Percentiles rank a stretch among this genome's conserved stretches.
Conservation (phyloP, 2,329 filamentous ascomycete genomes). For the Paecilomyces dactylethromorphus region DNA sequence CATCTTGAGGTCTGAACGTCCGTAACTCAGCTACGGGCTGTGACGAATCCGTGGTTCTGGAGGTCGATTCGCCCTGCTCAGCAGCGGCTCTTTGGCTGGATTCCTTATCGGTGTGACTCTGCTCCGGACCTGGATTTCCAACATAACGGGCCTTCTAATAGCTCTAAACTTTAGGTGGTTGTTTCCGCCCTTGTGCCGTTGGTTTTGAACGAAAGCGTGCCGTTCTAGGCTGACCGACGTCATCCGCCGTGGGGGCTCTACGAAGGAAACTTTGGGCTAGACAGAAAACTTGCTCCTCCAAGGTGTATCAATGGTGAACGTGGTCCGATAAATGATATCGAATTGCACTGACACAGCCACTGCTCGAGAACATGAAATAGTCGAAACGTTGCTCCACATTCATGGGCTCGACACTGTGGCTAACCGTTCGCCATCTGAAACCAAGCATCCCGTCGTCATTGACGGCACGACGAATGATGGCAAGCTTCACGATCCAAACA, state of each 20-base stretch:
- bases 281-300: too few relatives aligned
- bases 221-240: not conserved
- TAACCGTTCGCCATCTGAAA: constrained; percentile 6
- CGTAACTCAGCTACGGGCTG: not conserved
- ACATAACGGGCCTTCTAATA: not conserved
- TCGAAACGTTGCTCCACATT: not conserved
- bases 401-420: constrained; percentile 9
- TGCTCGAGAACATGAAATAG: not conserved
- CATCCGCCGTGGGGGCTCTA: not conserved
- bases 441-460: not conserved
- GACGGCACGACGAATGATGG: constrained; percentile 23
- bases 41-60: not conserved
- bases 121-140: not conserved
- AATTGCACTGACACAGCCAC: not conserved
- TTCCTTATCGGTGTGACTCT: not conserved
- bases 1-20: not conserved
- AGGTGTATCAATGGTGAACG: not conserved
- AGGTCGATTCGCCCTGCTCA: not conserved
- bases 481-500: constrained; percentile 34
- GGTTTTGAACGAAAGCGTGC: not conserved
- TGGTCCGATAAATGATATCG: not conserved
- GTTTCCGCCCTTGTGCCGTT: not conserved
- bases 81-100: not conserved
- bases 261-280: not conserved
- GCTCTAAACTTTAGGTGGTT: not conserved